Evolutionary conservation across 805 yeast species (phyloP), one percentile per base, ranked within the genome.

Genomic region (Blastobotrys terrestris): DNA sequence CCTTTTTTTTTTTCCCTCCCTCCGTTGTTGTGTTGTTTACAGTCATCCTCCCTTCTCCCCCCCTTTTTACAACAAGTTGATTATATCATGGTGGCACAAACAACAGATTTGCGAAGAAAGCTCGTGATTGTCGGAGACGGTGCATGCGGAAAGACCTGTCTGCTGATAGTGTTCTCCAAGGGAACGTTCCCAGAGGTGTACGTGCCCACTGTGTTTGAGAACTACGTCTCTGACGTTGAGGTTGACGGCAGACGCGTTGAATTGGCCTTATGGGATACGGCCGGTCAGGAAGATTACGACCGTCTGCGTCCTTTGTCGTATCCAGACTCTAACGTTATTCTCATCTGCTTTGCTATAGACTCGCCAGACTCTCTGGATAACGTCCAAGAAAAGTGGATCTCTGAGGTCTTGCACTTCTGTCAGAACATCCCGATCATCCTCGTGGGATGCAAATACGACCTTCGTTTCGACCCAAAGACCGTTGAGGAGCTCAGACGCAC

Each of bases 281-380:
- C 97, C 53, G 97, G 97, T 60, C 97, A 90, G 80, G 97, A 90
- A 77, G 97, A 91, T 76, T 90, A 90, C 69, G 96, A 89, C 72
- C 86, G 96, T 72, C 77, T 88, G 63, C 85, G 96, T 73, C 96
- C 96, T 44, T 76, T 88, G 59, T 84, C 92, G 13, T 90, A 90
- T 72, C 96, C 96, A 57, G 96, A 90, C 69, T 85, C 96, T 41
- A 87, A 88, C 68, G 97, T 90, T 58, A 86, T 90, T 55, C 78
- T 90, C 67, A 88, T 90, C 64, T 90, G 97, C 78, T 90, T 89
- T 76, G 83, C 95, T 16, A 80, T 90, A 58, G 96, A 88, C 67
- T 78, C 90, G 43, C 96, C 96, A 61, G 96, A 89, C 71, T 87
- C 96, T 22, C 77, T 90, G 55, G 95, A 88, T 67, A 90, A 89